phyloP scores from a whole-genome alignment of 768 basidiomycete genomes.

The Leucocoprinus birnbaumii region DNA sequence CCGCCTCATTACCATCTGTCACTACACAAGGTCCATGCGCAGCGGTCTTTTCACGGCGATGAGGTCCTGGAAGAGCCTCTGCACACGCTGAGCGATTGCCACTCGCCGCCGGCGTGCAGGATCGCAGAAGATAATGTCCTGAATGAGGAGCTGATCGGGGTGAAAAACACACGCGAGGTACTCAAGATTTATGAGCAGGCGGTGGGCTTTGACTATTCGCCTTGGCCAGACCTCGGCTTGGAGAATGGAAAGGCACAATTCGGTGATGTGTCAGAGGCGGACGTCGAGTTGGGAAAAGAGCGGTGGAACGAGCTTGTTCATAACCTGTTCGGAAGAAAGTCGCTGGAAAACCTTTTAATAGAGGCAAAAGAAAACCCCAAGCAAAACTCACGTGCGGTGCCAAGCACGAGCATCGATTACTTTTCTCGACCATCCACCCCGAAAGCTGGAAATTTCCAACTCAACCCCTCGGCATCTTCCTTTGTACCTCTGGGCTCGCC shows the following conservation, averaged over 20 bases:
- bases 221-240: slow-evolving; percentile 17
- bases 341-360: slow-evolving; percentile 1
- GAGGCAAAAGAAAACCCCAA: background rate
- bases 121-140: slow-evolving; percentile 24
- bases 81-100: slow-evolving; percentile 8
- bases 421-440: slow-evolving; percentile 51
- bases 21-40: slow-evolving; percentile 16
- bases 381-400: background rate
- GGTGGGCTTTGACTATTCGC: slow-evolving; percentile 36
- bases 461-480: slow-evolving; percentile 43
- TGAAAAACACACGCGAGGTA: slow-evolving; percentile 32
- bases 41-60: slow-evolving; percentile 12
- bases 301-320: slow-evolving; percentile 41
- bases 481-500: slow-evolving; percentile 37
- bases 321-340: slow-evolving; percentile 30
- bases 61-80: background rate
- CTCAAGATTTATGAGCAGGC: slow-evolving; percentile 36
- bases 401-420: slow-evolving; percentile 27
- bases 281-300: slow-evolving; percentile 29
- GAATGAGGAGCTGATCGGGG: slow-evolving; percentile 38
- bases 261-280: slow-evolving; percentile 29
- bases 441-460: slow-evolving; percentile 28
- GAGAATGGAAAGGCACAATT: slow-evolving; percentile 15
- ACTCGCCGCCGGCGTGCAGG: slow-evolving; percentile 9
- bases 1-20: slow-evolving; percentile 31